Evolutionary conservation across 495 filamentous ascomycete genomes (phyloP).

Genomic region (Penicillium cataractarum): DNA sequence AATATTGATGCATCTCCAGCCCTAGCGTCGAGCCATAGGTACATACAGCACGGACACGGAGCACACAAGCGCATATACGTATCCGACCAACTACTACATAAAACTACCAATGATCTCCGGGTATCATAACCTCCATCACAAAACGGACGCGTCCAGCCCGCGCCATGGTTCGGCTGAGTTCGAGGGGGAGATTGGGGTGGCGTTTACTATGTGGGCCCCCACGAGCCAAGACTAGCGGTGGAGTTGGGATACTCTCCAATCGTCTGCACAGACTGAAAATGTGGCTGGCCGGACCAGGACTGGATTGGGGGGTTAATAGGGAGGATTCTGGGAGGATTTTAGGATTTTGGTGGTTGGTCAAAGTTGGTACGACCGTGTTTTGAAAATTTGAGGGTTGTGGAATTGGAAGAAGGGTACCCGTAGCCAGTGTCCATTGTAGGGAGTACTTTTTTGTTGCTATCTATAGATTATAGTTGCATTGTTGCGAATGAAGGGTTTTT

Average conservation of each 20-base stretch:
- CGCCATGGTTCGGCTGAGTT: background rate
- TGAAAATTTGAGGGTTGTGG: background rate
- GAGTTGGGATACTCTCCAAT: background rate
- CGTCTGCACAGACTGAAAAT: background rate
- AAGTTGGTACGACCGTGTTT: background rate
- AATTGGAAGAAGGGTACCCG: background rate
- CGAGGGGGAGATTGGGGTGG: conserved; percentile 3
- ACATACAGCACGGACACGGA: too few species aligned
- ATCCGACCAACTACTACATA: too few species aligned
- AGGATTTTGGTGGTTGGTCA: background rate
- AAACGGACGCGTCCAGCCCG: background rate
- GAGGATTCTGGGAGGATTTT: background rate
- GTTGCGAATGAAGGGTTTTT: too few species aligned
- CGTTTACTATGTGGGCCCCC: background rate
- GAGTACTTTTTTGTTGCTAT: background rate
- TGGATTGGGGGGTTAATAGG: too few species aligned
- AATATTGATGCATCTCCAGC: background rate
- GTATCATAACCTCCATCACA: too few species aligned
- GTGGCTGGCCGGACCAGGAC: background rate
- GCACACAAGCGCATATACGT: too few species aligned
- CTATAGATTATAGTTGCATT: background rate
- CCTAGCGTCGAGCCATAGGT: too few species aligned
- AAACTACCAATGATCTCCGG: too few species aligned
- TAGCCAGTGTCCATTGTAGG: background rate
- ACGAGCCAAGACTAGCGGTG: background rate